Evolutionary conservation across 345 rosid species (phyloP).

Genomic region (Citrus glauca): DNA sequence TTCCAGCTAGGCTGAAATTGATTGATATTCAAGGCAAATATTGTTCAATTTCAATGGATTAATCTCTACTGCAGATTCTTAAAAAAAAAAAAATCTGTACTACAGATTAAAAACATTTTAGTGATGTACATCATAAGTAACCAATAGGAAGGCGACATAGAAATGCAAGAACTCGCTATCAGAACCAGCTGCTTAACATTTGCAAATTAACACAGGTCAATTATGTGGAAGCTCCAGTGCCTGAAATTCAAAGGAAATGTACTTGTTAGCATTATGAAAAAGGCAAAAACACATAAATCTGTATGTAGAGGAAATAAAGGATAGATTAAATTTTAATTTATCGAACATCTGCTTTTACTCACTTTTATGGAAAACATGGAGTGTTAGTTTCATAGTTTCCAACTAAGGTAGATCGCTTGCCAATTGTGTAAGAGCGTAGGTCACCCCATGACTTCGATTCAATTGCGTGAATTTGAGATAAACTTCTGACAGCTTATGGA

Average conservation of each 20-base stretch:
- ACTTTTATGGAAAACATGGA: not conserved
- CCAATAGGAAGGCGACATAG: not conserved
- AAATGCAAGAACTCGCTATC: not conserved
- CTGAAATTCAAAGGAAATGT: not conserved
- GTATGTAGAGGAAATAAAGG: not conserved
- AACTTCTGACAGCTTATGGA: slow-evolving; percentile 3
- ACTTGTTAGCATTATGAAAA: not conserved
- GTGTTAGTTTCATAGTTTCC: not conserved
- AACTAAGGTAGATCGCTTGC: slow-evolving; percentile 2
- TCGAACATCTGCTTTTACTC: not conserved
- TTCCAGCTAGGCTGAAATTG: not conserved
- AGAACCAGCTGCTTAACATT: not conserved
- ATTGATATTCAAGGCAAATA: not conserved
- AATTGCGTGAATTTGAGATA: not conserved
- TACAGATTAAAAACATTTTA: not conserved
- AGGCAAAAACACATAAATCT: not conserved
- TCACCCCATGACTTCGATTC: not conserved
- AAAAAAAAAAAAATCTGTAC: no score
- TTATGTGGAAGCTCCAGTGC: slow-evolving; percentile 2
- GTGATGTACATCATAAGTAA: not conserved
- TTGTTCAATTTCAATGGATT: not conserved
- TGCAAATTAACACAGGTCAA: not conserved
- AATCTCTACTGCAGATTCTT: not conserved
- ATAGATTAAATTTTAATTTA: no score
- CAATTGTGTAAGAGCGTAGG: slow-evolving; percentile 3